Base-by-base conservation (phyloP, 306 rosid genomes). In the Glycine soja region DNA sequence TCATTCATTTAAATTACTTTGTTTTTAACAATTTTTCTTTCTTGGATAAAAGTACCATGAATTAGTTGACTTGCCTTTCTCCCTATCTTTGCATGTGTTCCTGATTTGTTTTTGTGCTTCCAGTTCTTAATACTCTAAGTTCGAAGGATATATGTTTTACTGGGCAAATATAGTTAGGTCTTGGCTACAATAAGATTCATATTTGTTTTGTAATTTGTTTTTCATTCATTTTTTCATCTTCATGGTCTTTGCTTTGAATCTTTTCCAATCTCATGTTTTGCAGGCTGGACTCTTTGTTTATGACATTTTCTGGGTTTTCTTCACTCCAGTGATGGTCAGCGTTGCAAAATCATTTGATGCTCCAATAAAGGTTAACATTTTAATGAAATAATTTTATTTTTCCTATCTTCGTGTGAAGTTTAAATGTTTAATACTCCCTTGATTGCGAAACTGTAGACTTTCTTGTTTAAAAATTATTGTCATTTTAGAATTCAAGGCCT, bases 261-360 rank as follows among this genome's bases (percentile, higher is more conserved):
- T 69, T 69, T 69, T 68, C 38, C 47, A 6, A 58, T 74, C 70
- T 16, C 72, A 16, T 81, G 70, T 43, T 34, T 58, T 79, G 75
- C 87, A 90, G 97, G 91, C 87, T 71, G 97, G 98, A 47, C 95
- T 94, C 36, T 92, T 94, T 63, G 88, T 94, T 13, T 94, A 94
- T 42, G 95, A 94, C 86, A 92, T 94, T 76, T 94, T 94, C 92
- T 92, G 97, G 97, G 93, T 92, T 70, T 92, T 92, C 92, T 92
- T 92, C 83, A 92, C 95, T 18, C 97, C 97, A 6, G 97, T 92
- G 81, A 92, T 92, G 97, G 97, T 92, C 73, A 92, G 97, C 42
- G 97, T 92, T 64, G 97, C 97, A 15, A 92, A 94, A 86, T 94
- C 98, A 76, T 94, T 94, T 73, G 97, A 92, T 64, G 97, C 97